A percentile compares a stretch with the other conserved stretches of the same genome.
Evolutionary conservation across 148 eudicot genomes (phyloP).

Genomic region (Rhododendron ferrugineum): DNA sequence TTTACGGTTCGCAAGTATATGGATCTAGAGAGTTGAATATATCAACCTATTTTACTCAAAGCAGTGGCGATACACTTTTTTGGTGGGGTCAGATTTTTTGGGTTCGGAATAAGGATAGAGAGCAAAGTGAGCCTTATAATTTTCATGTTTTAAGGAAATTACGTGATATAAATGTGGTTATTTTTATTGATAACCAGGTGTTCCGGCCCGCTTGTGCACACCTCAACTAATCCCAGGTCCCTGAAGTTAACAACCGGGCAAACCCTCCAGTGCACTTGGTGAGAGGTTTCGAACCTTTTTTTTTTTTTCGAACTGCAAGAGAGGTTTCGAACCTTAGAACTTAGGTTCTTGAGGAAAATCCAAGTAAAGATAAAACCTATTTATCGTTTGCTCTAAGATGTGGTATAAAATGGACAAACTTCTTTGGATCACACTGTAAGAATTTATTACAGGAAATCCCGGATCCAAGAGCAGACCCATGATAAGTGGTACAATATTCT

Average conservation of each 20-base stretch:
- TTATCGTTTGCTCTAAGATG: not conserved
- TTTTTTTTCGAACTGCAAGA: too few relatives aligned
- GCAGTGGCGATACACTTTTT: not conserved
- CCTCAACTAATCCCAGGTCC: too few relatives aligned
- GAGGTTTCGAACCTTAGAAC: too few relatives aligned
- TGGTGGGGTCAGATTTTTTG: not conserved
- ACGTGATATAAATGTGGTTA: not conserved
- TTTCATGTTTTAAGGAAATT: not conserved
- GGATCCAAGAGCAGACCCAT: not conserved
- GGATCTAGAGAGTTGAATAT: not conserved
- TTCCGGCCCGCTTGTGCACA: too few relatives aligned
- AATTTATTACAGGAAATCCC: not conserved
- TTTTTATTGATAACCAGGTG: too few relatives aligned
- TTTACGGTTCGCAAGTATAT: not conserved
- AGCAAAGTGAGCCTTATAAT: not conserved
- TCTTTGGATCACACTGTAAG: not conserved
- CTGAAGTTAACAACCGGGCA: too few relatives aligned
- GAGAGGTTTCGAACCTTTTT: too few relatives aligned
- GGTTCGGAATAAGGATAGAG: not conserved
- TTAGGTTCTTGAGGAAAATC: not conserved
- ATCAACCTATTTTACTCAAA: not conserved
- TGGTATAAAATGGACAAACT: not conserved
- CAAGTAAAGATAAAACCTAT: not conserved
- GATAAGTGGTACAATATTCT: not conserved
- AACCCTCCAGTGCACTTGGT: too few relatives aligned